Base-by-base conservation (phyloP, 2,329 filamentous ascomycete species). In the Verticillium longisporum region DNA sequence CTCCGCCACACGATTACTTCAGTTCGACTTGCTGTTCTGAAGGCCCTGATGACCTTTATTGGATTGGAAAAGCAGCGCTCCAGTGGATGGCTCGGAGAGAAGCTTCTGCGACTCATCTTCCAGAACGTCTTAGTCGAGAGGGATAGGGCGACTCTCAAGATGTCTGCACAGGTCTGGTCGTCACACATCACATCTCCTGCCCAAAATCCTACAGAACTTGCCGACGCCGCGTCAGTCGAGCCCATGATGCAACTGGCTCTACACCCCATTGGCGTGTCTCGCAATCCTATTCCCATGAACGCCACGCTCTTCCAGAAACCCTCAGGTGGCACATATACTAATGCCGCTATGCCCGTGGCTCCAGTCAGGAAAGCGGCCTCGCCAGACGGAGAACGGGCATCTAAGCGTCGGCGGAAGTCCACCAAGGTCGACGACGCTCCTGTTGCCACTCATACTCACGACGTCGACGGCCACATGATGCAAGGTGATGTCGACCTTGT, bases 391-490 rank as follows among this genome's bases (percentile, higher is more conserved):
- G 85, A 91, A 62, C 83, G 90, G 63, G 81, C 86, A 14, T 79
- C 87, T 2, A 91, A 95, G 75, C 88, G 91, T 65, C 85, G 92
- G 37, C 87, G 92, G 63, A 96, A 92, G 74, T 90, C 90, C 0
- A 87, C 90, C n/a, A 96, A 96, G 78, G 77, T 84, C 21, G 91
- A 95, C 60, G 89, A 93, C 33, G 75, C 83, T 9, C 78, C 83
- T 1, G 77, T 84, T 1, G 76, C 83, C 4, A 83, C 78, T n/a
- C 79, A 89, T n/a, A 85, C 89, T 1, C 95, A 99, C 74, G 97
- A 99, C 73, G 92, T 99, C 18, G 95, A 99, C 72, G 95, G 93
- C 10, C 93, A 96, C 67, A 97, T 99, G 89, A 92, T 99, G 80
- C 91, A 94, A 71, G 95, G 96, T 58, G 96, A 99, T 69, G 88